Evolutionary conservation across 1,284 basidiomycete species (phyloP), one percentile per base, ranked within the genome.

Genomic region (Peniophora sp.): DNA sequence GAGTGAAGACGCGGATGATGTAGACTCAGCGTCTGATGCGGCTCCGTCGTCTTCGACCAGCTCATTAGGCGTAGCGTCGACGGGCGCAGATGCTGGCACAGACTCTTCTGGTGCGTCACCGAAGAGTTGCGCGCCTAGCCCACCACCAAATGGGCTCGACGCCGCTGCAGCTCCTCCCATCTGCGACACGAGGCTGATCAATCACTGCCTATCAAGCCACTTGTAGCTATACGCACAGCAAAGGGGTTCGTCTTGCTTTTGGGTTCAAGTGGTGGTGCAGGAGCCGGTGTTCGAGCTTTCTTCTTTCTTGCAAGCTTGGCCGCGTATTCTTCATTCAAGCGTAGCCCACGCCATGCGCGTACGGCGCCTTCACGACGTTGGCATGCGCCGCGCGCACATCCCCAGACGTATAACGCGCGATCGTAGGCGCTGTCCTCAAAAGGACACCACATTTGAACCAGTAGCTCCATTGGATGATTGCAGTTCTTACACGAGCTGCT

Each of bases 401-500:
- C 88, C 83, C 88, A 92, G 17, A 91, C 72, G 60, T 91, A 91
- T 48, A 92, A 66, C 1, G 81, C 84, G 48, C 90, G 75, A 61
- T 92, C 89, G 74, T 85, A 83, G 8, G 83, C 78, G 57, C 88
- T 92, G 36, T 82, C 72, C 61, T 91, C 85, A 57, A 92, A 81
- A 0, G 90, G 90, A 64, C 87, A 92, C 86, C 88, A 92, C 58
- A 92, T 75, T 58, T 92, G 88, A 12, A 88, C 72, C 32, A 92
- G 74, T 22, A 92, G 73, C 55, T 88, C 81, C 85, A 87, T 91
- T 0, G 83, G 78, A 17, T 72, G 67, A 5, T 72, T 70, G 68
- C 89, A 92, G 50, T 74, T 68, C 61, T 78, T 81, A 77, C 89
- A 92, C 52, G 74, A 68, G 3, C 83, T 65, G 23, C 62, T 63